These are phyloP conservation scores for Rheum nobile DNA, from an alignment of 148 eudicot genomes.

Conservation along the genomic window DNA sequence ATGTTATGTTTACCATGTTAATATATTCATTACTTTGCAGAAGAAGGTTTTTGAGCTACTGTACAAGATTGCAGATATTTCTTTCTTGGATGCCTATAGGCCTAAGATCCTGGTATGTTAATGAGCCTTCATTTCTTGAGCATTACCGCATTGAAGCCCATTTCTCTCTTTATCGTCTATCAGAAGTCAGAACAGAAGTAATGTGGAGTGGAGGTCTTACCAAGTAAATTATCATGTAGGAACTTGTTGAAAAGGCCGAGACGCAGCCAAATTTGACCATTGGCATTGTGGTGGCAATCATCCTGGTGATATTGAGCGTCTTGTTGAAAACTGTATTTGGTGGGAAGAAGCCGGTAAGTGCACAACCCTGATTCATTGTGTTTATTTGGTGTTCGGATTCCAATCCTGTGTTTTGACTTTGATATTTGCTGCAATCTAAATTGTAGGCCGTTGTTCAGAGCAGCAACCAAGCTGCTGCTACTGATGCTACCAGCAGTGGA, in stretches of 20 bases:
- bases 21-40: constrained; percentile 29
- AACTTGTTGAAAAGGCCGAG: constrained; percentile 83
- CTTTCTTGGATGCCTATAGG: constrained; percentile 68
- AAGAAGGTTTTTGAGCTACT: constrained; percentile 69
- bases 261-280: constrained; percentile 63
- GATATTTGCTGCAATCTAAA: neutral
- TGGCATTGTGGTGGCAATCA: constrained; percentile 46
- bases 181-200: neutral
- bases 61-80: constrained; percentile 81
- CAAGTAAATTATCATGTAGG: constrained; percentile 24
- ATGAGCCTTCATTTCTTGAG: neutral
- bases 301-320: constrained; percentile 34
- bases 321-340: constrained; percentile 59
- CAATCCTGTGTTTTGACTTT: neutral
- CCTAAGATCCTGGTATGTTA: constrained; percentile 49
- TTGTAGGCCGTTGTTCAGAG: constrained; percentile 26
- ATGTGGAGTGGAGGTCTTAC: neutral
- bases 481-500: constrained; percentile 30
- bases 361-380: neutral
- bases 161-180: neutral
- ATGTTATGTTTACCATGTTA: neutral
- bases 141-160: neutral
- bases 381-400: neutral
- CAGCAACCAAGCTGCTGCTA: constrained; percentile 19
- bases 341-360: constrained; percentile 81